Evolutionary conservation across 768 basidiomycete species (phyloP), one percentile per base, ranked within the genome.

Genomic region (Fistulinella prunicolor): DNA sequence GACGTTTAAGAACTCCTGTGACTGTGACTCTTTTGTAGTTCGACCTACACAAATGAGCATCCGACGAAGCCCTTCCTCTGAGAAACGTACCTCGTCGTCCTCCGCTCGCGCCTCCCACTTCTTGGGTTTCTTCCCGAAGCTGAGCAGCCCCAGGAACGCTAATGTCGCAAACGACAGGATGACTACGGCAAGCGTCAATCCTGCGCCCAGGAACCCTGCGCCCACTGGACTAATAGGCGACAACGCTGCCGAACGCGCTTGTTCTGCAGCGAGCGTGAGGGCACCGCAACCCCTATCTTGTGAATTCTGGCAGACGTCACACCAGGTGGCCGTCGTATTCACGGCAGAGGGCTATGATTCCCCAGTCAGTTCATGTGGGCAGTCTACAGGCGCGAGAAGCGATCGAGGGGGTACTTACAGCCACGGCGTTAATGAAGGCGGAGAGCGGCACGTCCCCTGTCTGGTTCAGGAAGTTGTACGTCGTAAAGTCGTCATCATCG

Each of bases 181-280:
- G 35, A 64, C 64, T 10, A 79, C 69, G 5, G 66, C 74, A 32
- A 81, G 56, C 12, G 74, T 74, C 49, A 83, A 58, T 12, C 80
- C 79, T 4, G 84, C 83, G 23, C 83, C 84, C 13, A 86, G 68
- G 67, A 83, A 81, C 1, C 84, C 84, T n/a, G 84, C 83, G 7
- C 80, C 84, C 8, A 83, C 73, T 0, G 72, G 74, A 50, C 72
- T 73, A 54, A 84, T 73, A 12, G 52, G 67, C 44, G 55, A 67
- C 45, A 53, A 48, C 47, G 66, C 64, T 5, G 72, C 75, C n/a
- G 68, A 55, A 9, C 26, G 54, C 3, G 29, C 66, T 41, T 67
- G 57, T 21, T 58, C 47, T 17, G 55, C 53, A 12, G 65, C 67
- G 9, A 67, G 61, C 30, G 70, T 55, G 30, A 83, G 61, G 12